Evolutionary conservation across 2,329 filamentous ascomycete species (phyloP).

Genomic region (Chrysoporthe puriensis): DNA sequence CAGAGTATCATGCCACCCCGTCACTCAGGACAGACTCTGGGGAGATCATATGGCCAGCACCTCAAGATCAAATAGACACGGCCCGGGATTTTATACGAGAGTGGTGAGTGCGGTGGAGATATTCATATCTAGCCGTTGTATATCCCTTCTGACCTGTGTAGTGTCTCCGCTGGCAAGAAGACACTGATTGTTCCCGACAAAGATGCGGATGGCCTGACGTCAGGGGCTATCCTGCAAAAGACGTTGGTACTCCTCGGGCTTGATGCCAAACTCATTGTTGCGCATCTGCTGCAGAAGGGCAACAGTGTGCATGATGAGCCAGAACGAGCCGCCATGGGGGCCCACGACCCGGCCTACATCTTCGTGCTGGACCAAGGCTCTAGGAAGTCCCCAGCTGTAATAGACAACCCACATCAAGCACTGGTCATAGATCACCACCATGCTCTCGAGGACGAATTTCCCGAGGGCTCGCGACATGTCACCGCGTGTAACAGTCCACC

Average conservation of each 20-base stretch:
- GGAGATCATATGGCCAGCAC: slow-evolving; percentile 64
- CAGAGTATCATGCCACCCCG: slow-evolving; percentile 50
- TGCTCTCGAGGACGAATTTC: slow-evolving; percentile 58
- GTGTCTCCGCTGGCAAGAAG: slow-evolving; percentile 52
- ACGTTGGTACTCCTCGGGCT: slow-evolving; percentile 64
- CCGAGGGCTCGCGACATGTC: slow-evolving; percentile 56
- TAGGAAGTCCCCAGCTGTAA: slow-evolving; percentile 55
- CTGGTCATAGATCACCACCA: slow-evolving; percentile 70
- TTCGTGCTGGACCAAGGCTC: slow-evolving; percentile 71
- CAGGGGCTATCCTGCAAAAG: slow-evolving; percentile 64
- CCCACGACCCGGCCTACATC: slow-evolving; percentile 56
- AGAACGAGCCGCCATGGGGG: slow-evolving; percentile 56
- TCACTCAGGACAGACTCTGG: slow-evolving; percentile 48
- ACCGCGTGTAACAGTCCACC: slow-evolving; percentile 68
- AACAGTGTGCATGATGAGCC: slow-evolving; percentile 58
- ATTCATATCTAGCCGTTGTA: not conserved
- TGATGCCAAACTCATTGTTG: slow-evolving; percentile 52
- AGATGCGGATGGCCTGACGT: slow-evolving; percentile 68
- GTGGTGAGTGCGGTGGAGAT: slow-evolving; percentile 49
- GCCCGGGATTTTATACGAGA: slow-evolving; percentile 61
- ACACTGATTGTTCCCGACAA: slow-evolving; percentile 70
- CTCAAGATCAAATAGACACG: slow-evolving; percentile 54
- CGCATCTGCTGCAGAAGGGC: slow-evolving; percentile 64
- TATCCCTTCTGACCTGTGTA: slow-evolving; percentile 34
- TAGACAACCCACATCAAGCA: slow-evolving; percentile 52